Evolutionary conservation across 441 rosid species (phyloP), one percentile per base, ranked within the genome.

Genomic region (Rhodomyrtus psidioides): DNA sequence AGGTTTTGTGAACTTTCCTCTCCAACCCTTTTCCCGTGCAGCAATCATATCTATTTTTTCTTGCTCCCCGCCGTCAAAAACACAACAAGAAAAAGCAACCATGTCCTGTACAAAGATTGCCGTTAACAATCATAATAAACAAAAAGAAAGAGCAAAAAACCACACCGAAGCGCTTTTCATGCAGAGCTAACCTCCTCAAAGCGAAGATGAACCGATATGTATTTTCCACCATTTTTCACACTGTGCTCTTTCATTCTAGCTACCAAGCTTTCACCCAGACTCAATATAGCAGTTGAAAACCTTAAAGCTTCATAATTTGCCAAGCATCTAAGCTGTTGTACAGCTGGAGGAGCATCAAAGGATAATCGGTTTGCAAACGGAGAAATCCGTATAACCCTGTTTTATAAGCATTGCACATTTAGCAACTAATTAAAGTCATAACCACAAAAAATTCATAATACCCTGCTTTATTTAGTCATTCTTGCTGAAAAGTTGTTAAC

Each of bases 41-140:
- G 95, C 98, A 83, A 87, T 89, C 99, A 98, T 98, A 87, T 96
- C 99, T 90, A 85, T 87, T 86, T 89, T 94, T 94, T 98, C 99
- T 89, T 94, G 93, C 88, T 88, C 91, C 81, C 98, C 98, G 81
- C 99, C 99, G 91, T 96, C 99, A 93, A 95, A 98, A 84, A 98
- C 91, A 88, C 99, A 98, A 89, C 99, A 98, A 87, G 99, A 98
- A 92, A 98, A 98, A 91, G 99, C 99, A 90, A 98, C 99, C 99
- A 98, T 96, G 91, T 98, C 99, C 99, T 98, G 93, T 83, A 85
- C 49, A 90, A 58, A 46, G 84, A 58, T n/a, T 53, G 82, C 27
- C 59, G 84, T 79, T 83, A 65, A 34, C 19, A 85, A 88, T 57
- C 42, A 34, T 86, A 76, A 51, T 55, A 85, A 53, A 17, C 81